A percentile compares a stretch with the other conserved stretches of the same genome.
phyloP scores from a whole-genome alignment of 192 early-diverging fungal species.

The Glomus cerebriforme region DNA sequence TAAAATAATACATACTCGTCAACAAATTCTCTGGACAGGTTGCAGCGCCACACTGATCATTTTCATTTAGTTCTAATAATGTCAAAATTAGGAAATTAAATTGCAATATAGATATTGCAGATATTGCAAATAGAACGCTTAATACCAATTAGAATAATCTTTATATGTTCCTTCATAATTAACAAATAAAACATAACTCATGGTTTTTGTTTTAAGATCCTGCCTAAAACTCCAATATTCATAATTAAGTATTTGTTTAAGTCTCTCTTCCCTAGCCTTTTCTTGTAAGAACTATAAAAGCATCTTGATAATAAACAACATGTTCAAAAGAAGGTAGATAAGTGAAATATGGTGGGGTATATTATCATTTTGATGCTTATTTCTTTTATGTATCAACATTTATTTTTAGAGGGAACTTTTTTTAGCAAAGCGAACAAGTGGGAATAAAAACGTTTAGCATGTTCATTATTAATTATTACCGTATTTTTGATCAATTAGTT shows the following conservation, averaged over 20 bases:
- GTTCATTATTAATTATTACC: no score
- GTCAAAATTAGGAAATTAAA: neutral
- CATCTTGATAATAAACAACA: no score
- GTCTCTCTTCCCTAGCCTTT: neutral
- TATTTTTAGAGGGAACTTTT: neutral
- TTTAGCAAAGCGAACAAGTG: neutral
- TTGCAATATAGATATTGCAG: no score
- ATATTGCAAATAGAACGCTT: no score
- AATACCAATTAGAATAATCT: neutral
- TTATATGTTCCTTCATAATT: neutral
- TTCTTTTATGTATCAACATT: neutral
- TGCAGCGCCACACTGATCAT: neutral
- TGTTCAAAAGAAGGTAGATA: neutral
- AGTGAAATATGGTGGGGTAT: neutral
- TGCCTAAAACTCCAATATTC: neutral
- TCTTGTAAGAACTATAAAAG: neutral
- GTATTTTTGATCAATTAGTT: no score
- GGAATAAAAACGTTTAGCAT: no score
- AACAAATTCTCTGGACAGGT: neutral
- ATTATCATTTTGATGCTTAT: neutral
- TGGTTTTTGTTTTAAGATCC: neutral
- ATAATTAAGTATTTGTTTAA: neutral
- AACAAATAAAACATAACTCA: neutral
- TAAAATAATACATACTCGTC: constrained; percentile 1
- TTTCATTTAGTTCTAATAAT: neutral